Percentiles rank a stretch among this genome's conserved stretches.
Evolutionary conservation across 2,329 filamentous ascomycete genomes (phyloP).

Genomic region (Cladophialophora exuberans): DNA sequence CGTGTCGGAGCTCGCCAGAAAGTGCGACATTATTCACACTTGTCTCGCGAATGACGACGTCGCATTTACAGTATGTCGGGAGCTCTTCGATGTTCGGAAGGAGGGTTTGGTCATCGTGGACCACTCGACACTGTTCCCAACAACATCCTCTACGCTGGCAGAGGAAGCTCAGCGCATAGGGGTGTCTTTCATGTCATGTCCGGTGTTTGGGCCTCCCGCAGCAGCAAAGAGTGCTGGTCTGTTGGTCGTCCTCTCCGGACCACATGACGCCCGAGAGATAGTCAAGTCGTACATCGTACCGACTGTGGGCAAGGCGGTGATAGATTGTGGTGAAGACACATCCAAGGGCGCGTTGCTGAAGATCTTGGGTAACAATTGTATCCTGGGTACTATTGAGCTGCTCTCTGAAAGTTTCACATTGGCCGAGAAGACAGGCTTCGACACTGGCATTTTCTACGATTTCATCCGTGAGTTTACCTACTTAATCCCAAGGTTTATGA

Average conservation of each 20-base stretch:
- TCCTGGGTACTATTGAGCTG: slow-evolving; percentile 14
- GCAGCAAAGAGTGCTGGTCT: slow-evolving; percentile 13
- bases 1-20: not conserved
- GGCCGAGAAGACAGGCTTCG: slow-evolving; percentile 16
- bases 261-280: not conserved
- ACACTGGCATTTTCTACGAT: slow-evolving; percentile 10
- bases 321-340: slow-evolving; percentile 14
- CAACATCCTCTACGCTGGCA: slow-evolving; percentile 6
- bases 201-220: slow-evolving; percentile 12
- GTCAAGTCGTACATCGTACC: slow-evolving; percentile 16
- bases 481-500: too few species aligned
- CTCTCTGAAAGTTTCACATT: slow-evolving; percentile 13
- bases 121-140: slow-evolving; percentile 15
- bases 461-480: slow-evolving; percentile 4
- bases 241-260: slow-evolving; percentile 10
- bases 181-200: slow-evolving; percentile 15
- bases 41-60: slow-evolving; percentile 15
- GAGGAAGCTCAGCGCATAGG: slow-evolving; percentile 1
- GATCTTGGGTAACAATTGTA: slow-evolving; percentile 13
- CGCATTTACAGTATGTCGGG: slow-evolving; percentile 3
- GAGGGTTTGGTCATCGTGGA: slow-evolving; percentile 4
- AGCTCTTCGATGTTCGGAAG: slow-evolving; percentile 5
- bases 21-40: slow-evolving; percentile 10
- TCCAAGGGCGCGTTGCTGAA: slow-evolving; percentile 11
- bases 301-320: slow-evolving; percentile 12